phyloP scores from a whole-genome alignment of 257 asterid genomes.

The Knoxia roxburghii region DNA sequence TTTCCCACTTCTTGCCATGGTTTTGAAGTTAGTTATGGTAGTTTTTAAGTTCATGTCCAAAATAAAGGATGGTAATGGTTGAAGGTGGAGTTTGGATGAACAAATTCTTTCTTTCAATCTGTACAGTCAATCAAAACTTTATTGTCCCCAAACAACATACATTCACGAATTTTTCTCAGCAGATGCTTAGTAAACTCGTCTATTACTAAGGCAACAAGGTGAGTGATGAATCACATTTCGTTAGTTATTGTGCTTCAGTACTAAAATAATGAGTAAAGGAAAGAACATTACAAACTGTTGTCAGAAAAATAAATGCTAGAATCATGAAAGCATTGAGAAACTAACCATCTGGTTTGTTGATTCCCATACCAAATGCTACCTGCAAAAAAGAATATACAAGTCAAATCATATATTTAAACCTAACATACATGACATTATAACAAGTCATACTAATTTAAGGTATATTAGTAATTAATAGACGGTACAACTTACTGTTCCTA shows the following conservation, averaged over 20 bases:
- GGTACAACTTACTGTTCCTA: slow-evolving; percentile 75
- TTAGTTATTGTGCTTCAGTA: no score
- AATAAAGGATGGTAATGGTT: no score
- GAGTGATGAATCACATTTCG: not conserved
- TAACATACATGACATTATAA: slow-evolving; percentile 6
- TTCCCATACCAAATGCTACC: slow-evolving; percentile 99
- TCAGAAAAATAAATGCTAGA: slow-evolving; percentile 4
- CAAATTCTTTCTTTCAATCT: no score
- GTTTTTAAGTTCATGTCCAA: no score
- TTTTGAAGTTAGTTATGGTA: not conserved
- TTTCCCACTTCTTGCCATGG: not conserved
- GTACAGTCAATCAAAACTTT: no score
- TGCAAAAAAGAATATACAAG: slow-evolving; percentile 24
- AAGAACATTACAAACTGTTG: not conserved
- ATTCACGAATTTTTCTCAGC: no score
- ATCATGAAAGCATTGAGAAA: not conserved
- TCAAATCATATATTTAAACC: slow-evolving; percentile 6
- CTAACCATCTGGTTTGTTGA: slow-evolving; percentile 98
- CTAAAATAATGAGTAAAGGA: not conserved
- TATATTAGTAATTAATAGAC: not conserved
- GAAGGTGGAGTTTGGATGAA: not conserved
- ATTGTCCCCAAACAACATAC: no score
- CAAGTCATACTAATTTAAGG: slow-evolving; percentile 3
- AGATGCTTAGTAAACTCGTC: no score
- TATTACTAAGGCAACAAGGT: no score